Evolutionary conservation across 805 yeast genomes (phyloP), one percentile per base, ranked within the genome.

Genomic region (Lipomyces yamanashiensis): DNA sequence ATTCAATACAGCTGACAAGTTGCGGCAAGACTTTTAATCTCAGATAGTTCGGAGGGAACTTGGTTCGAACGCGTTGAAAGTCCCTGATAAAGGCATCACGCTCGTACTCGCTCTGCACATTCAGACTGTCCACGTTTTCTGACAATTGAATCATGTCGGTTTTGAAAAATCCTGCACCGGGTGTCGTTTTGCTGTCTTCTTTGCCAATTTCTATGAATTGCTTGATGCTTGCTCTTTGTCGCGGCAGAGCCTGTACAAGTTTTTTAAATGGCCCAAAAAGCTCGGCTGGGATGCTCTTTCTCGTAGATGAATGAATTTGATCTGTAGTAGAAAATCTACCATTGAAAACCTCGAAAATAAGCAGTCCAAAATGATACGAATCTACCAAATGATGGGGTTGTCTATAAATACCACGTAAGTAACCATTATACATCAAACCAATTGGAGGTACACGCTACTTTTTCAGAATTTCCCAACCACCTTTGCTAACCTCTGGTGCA

Each of bases 1-100:
- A 68, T 33, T 70, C 72, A n/a, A 70, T 85, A 63, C 84, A 83
- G 1, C 73, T 72, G 8, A 81, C 77, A 13, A 92, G 76, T 69
- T 88, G 91, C 0, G 97, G 96, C n/a, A 92, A 74, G 9, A 91
- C 75, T 65, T 82, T 82, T 63, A 82, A 77, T 47, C 85, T 86
- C 43, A 90, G 72, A 73, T 85, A 77, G 69, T 89, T 79, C 55
- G 81, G 62, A 73, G 90, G 82, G 17, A 79, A 71, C 54, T 77
- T 73, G 37, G 71, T 63, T 40, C 77, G 74, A 43, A 78, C 72
- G 3, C 71, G 67, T 23, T 78, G 77, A 17, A 81, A 37, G 75
- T 72, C 62, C 77, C 80, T 70, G 78, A 81, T 34, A 79, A 74
- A 57, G 69, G 69, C 70, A 74, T 86, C 71, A 71, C 87, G 87